Conservation (phyloP, 306 rosid species). For the Geum urbanum region DNA sequence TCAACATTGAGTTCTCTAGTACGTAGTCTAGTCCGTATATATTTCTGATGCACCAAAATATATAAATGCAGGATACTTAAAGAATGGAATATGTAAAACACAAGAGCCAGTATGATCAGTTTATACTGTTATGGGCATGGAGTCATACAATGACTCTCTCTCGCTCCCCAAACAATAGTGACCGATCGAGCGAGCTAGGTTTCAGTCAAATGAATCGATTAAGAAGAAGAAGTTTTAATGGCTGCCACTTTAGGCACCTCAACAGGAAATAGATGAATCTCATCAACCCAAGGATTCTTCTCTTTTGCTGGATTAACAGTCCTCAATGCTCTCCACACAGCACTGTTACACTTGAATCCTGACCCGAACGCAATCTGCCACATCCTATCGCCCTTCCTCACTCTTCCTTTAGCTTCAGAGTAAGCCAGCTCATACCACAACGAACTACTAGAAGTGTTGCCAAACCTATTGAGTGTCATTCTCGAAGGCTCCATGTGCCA, state of each 20-base stretch:
- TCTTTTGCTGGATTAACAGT: slow-evolving; percentile 58
- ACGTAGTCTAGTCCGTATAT: no score
- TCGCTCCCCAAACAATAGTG: background rate
- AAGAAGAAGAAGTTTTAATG: slow-evolving; percentile 27
- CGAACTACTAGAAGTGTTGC: slow-evolving; percentile 88
- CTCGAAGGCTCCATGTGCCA: slow-evolving; percentile 97
- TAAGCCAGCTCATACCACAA: slow-evolving; percentile 91
- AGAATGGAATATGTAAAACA: background rate
- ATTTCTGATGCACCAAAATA: background rate
- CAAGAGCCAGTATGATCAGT: background rate
- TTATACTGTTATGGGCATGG: background rate
- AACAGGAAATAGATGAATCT: slow-evolving; percentile 78
- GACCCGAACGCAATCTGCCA: slow-evolving; percentile 99
- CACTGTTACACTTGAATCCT: slow-evolving; percentile 92
- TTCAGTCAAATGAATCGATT: background rate
- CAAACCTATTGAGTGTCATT: slow-evolving; percentile 76
- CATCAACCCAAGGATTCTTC: slow-evolving; percentile 80
- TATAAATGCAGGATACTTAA: background rate
- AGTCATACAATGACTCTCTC: background rate
- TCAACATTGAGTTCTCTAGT: no score
- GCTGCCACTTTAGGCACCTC: slow-evolving; percentile 54
- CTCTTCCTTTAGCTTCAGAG: slow-evolving; percentile 75
- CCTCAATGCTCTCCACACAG: slow-evolving; percentile 74
- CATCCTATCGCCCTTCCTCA: slow-evolving; percentile 60
- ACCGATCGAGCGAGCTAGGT: background rate